phyloP scores from a whole-genome alignment of 805 yeast genomes.

The Candida parachauliodes region DNA sequence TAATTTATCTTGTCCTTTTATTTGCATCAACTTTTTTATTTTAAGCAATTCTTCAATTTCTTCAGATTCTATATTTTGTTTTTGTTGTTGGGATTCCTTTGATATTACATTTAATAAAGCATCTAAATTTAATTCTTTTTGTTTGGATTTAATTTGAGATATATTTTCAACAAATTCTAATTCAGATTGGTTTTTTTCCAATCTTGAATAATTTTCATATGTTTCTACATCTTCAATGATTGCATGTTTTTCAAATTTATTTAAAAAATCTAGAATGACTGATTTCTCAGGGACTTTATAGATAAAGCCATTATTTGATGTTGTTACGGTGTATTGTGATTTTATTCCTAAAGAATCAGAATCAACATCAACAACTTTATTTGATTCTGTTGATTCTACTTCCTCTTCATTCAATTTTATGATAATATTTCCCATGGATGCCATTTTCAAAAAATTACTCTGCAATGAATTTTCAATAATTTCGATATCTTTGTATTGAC shows the following conservation, averaged over 20 bases:
- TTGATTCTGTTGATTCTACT: slow-evolving; percentile 6
- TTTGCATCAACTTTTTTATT: slow-evolving; percentile 57
- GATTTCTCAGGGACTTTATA: slow-evolving; percentile 67
- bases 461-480: slow-evolving; percentile 50
- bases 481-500: slow-evolving; percentile 51
- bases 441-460: slow-evolving; percentile 28
- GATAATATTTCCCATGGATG: slow-evolving; percentile 25
- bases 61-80: slow-evolving; percentile 13
- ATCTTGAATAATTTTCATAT: slow-evolving; percentile 21
- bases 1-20: slow-evolving; percentile 68
- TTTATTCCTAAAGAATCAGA: slow-evolving; percentile 16
- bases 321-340: slow-evolving; percentile 14
- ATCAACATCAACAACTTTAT: slow-evolving; percentile 13
- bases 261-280: slow-evolving; percentile 65
- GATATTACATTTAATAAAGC: slow-evolving; percentile 42
- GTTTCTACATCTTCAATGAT: slow-evolving; percentile 19
- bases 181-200: slow-evolving; percentile 16
- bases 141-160: slow-evolving; percentile 25
- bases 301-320: slow-evolving; percentile 36
- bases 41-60: slow-evolving; percentile 52
- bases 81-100: slow-evolving; percentile 9
- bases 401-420: slow-evolving; percentile 33
- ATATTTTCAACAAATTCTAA: slow-evolving; percentile 23
- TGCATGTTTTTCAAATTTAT: slow-evolving; percentile 41
- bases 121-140: slow-evolving; percentile 40